Evolutionary conservation across 1,284 basidiomycete genomes (phyloP).

Genomic region (Irpex sp.): DNA sequence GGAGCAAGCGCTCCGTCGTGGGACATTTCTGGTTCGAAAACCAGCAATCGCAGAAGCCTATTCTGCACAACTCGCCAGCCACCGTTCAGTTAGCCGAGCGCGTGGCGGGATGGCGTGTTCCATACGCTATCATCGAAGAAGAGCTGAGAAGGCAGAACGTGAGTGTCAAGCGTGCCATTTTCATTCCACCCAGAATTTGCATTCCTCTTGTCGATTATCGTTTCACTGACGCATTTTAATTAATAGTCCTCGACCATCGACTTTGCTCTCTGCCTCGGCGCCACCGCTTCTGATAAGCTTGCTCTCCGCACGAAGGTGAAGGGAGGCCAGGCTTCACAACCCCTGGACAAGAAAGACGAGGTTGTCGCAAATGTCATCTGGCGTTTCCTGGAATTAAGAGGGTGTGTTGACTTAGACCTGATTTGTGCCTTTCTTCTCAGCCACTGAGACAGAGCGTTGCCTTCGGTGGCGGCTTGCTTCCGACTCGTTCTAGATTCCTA

Average conservation of each 20-base stretch:
- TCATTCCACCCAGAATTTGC: conserved; percentile 1
- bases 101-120: conserved; percentile 91
- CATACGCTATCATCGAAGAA: conserved; percentile 85
- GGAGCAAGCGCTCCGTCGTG: conserved; percentile 71
- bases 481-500: conserved; percentile 66
- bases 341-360: conserved; percentile 97
- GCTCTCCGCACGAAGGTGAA: conserved; percentile 75
- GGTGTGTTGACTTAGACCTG: conserved; percentile 48
- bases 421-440: conserved; percentile 6
- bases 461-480: conserved; percentile 15
- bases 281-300: conserved; percentile 76
- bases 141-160: conserved; percentile 96
- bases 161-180: conserved; percentile 32
- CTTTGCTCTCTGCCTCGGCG: conserved; percentile 91
- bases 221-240: not conserved
- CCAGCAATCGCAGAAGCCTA: conserved; percentile 41
- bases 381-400: conserved; percentile 95
- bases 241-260: conserved; percentile 92
- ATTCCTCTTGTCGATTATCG: not conserved
- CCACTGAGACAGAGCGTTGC: conserved; percentile 7
- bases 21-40: conserved; percentile 77
- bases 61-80: conserved; percentile 73
- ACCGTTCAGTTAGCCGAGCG: conserved; percentile 87
- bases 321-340: conserved; percentile 35
- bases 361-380: conserved; percentile 97